Percentiles rank a stretch among this genome's conserved stretches.
phyloP scores from a whole-genome alignment of 495 filamentous ascomycete genomes.

The Hypoxylon trugodes region DNA sequence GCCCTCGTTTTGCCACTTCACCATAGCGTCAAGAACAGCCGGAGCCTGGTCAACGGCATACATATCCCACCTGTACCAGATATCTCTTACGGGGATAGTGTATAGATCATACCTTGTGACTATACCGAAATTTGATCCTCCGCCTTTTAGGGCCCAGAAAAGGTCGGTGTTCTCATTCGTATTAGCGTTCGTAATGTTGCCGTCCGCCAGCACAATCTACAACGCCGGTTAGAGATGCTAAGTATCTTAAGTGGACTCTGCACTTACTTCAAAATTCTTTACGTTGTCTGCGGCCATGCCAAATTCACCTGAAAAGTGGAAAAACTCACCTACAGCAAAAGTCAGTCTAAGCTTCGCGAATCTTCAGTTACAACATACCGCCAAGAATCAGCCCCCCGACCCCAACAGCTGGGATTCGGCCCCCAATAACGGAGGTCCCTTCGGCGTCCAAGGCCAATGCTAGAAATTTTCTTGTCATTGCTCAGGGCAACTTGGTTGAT shows the following conservation, averaged over 20 bases:
- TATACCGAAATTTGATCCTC: slow-evolving; percentile 61
- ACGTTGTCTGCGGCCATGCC: slow-evolving; percentile 57
- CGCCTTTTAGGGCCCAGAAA: slow-evolving; percentile 62
- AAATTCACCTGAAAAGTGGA: slow-evolving; percentile 14
- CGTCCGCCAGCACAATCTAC: slow-evolving; percentile 53
- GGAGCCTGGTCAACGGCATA: slow-evolving; percentile 19
- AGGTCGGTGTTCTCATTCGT: slow-evolving; percentile 51
- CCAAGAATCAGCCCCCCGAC: slow-evolving; percentile 52
- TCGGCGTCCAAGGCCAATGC: slow-evolving; percentile 48
- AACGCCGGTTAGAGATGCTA: not conserved
- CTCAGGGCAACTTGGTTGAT: slow-evolving; percentile 50
- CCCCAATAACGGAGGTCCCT: slow-evolving; percentile 47
- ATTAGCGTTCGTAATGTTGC: slow-evolving; percentile 56
- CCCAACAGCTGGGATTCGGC: slow-evolving; percentile 46
- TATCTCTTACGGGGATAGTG: slow-evolving; percentile 34
- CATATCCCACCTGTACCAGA: slow-evolving; percentile 32
- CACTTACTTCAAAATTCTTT: slow-evolving; percentile 52
- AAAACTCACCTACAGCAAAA: slow-evolving; percentile 27
- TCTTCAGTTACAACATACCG: slow-evolving; percentile 29
- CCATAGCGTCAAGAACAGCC: slow-evolving; percentile 29
- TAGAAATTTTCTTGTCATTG: slow-evolving; percentile 39
- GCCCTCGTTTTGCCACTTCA: slow-evolving; percentile 26
- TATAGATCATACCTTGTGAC: slow-evolving; percentile 57
- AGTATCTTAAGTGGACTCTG: not conserved
- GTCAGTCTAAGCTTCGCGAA: no score